These are phyloP conservation scores for Rhynchosporium agropyri DNA, from an alignment of 2,329 filamentous ascomycete genomes.

Conservation along the genomic window DNA sequence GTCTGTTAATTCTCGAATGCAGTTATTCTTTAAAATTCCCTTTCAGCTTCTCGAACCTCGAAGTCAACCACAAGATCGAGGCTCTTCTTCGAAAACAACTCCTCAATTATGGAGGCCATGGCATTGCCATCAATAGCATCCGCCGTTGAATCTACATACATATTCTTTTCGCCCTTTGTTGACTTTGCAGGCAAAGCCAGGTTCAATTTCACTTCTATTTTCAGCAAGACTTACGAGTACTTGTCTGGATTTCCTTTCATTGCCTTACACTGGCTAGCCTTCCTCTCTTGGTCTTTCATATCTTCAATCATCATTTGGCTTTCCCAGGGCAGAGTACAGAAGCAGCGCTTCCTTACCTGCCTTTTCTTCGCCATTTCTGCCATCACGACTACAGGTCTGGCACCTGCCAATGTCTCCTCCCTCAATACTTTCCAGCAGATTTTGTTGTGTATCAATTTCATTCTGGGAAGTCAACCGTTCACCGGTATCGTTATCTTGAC, in stretches of 20 bases:
- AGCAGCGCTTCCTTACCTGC: constrained; percentile 63
- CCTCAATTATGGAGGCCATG: too few relatives aligned
- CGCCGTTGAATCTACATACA: background rate
- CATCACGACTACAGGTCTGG: constrained; percentile 68
- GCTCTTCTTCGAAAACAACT: background rate
- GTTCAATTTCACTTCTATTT: background rate
- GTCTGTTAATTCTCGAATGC: too few relatives aligned
- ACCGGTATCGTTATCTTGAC: constrained; percentile 66
- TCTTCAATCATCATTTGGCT: constrained; percentile 64
- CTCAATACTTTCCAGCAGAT: constrained; percentile 70
- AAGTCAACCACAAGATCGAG: background rate
- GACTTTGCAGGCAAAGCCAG: background rate
- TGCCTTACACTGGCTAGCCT: constrained; percentile 39
- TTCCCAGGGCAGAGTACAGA: constrained; percentile 52
- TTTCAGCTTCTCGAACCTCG: too few relatives aligned
- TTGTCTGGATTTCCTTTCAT: background rate
- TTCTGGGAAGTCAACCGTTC: constrained; percentile 66
- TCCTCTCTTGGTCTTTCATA: constrained; percentile 57
- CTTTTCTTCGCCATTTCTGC: constrained; percentile 67
- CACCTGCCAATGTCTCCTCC: constrained; percentile 64
- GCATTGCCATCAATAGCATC: background rate
- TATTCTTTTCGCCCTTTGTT: background rate
- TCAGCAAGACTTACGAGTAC: background rate
- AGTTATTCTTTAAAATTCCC: too few relatives aligned
- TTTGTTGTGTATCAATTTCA: constrained; percentile 64